phyloP scores from a whole-genome alignment of 768 basidiomycete genomes.

The Boletus pseudopeckii region DNA sequence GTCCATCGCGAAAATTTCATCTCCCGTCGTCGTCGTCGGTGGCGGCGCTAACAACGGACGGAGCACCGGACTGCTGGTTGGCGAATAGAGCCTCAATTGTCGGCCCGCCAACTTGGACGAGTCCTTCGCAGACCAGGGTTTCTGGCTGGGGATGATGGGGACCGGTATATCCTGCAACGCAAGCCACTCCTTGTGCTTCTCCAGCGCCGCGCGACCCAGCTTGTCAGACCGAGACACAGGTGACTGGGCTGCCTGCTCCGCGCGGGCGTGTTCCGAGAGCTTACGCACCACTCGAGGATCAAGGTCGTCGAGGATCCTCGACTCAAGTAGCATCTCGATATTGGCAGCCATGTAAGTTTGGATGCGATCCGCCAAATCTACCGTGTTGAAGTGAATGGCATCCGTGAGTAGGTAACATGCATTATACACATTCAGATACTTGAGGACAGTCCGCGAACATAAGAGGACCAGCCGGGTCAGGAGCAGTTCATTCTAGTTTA shows the following conservation, averaged over 20 bases:
- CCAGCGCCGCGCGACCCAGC: constrained; percentile 53
- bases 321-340: constrained; percentile 84
- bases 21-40: constrained; percentile 34
- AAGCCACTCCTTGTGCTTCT: constrained; percentile 69
- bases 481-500: constrained; percentile 74
- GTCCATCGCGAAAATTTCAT: constrained; percentile 86
- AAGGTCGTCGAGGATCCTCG: constrained; percentile 74
- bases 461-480: constrained; percentile 81
- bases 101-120: constrained; percentile 15
- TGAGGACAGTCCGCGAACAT: constrained; percentile 74
- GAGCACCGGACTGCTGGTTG: constrained; percentile 22
- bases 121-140: constrained; percentile 21
- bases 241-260: constrained; percentile 61
- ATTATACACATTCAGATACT: constrained; percentile 67
- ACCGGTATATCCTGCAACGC: constrained; percentile 62
- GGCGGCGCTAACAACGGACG: constrained; percentile 11
- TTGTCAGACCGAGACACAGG: constrained; percentile 59
- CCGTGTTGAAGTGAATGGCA: constrained; percentile 74
- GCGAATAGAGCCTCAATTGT: constrained; percentile 4
- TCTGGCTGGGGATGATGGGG: constrained; percentile 41
- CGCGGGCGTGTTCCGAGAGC: constrained; percentile 55
- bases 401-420: constrained; percentile 78
- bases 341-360: constrained; percentile 80
- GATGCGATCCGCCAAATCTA: constrained; percentile 62
- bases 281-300: constrained; percentile 60